Percentiles rank a stretch among this genome's conserved stretches.
Evolutionary conservation across 2,329 filamentous ascomycete genomes (phyloP).

Genomic region (Didymella exigua): DNA sequence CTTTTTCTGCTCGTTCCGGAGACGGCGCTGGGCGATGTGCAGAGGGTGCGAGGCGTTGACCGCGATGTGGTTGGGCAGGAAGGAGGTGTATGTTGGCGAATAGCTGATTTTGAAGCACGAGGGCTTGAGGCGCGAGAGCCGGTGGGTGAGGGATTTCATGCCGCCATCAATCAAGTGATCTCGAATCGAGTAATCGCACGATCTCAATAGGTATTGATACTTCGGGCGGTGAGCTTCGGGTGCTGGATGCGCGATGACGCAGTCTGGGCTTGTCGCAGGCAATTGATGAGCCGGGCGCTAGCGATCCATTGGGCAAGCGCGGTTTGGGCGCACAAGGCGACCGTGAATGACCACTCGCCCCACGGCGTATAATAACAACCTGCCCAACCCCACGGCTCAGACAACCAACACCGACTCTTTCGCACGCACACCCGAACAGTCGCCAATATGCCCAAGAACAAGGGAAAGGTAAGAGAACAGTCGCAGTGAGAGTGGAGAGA

Average conservation of each 20-base stretch:
- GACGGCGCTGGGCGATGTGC: conserved; percentile 26
- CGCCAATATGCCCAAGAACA: conserved; percentile 92
- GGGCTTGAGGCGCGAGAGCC: conserved; percentile 21
- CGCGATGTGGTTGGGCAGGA: conserved; percentile 29
- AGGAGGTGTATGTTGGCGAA: conserved; percentile 30
- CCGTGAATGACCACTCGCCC: conserved; percentile 7
- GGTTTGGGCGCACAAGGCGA: conserved; percentile 5
- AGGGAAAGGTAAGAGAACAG: conserved; percentile 80
- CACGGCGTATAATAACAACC: conserved; percentile 11
- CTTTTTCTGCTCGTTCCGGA: conserved; percentile 21
- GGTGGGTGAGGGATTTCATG: conserved; percentile 23
- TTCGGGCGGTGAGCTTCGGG: neutral
- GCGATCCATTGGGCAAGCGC: neutral
- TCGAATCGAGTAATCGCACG: too few relatives aligned
- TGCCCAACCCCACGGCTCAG: conserved; percentile 8
- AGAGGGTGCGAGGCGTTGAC: conserved; percentile 37
- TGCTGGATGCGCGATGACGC: conserved; percentile 10
- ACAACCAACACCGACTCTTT: conserved; percentile 16
- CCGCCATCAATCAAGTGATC: conserved; percentile 2
- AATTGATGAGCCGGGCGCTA: conserved; percentile 2
- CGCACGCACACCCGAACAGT: conserved; percentile 12
- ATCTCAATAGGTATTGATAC: too few relatives aligned
- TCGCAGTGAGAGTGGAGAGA: conserved; percentile 7
- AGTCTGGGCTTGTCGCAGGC: neutral
- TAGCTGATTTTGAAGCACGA: conserved; percentile 31